Percentiles rank a stretch among this genome's conserved stretches.
Evolutionary conservation across 1,139 yeast genomes (phyloP).

Genomic region (Candida tropicalis): DNA sequence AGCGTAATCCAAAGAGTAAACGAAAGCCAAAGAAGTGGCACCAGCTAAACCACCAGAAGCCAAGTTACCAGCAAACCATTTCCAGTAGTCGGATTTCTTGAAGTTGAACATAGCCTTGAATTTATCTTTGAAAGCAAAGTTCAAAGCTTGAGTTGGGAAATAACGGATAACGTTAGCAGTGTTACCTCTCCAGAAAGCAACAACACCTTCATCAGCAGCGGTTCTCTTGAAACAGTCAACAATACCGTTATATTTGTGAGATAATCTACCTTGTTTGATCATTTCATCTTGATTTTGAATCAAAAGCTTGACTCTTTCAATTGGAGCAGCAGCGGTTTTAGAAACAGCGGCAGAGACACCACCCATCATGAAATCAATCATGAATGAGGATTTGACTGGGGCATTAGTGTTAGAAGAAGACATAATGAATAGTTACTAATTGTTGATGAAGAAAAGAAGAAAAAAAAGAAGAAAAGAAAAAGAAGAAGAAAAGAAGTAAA

Average conservation of each 20-base stretch:
- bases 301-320: conserved; percentile 57
- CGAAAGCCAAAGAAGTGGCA: conserved; percentile 57
- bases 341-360: conserved; percentile 62
- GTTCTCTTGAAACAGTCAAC: conserved; percentile 55
- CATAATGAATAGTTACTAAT: conserved; percentile 8
- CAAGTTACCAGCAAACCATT: conserved; percentile 57
- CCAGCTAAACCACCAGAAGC: conserved; percentile 61
- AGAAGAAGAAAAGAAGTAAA: conserved; percentile 3
- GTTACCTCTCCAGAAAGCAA: conserved; percentile 60
- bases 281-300: conserved; percentile 57
- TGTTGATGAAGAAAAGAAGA: conserved; percentile 12
- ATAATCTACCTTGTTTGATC: conserved; percentile 57
- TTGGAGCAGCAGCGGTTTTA: conserved; percentile 58
- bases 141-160: conserved; percentile 59
- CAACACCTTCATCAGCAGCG: conserved; percentile 54
- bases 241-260: conserved; percentile 53
- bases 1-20: conserved; percentile 57
- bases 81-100: conserved; percentile 55
- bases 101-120: conserved; percentile 55
- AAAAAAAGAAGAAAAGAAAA: conserved; percentile 14
- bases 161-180: conserved; percentile 57
- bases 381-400: conserved; percentile 25
- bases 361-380: conserved; percentile 53
- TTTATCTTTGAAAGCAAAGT: conserved; percentile 57
- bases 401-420: conserved; percentile 14